phyloP scores from a whole-genome alignment of 2,329 filamentous ascomycete genomes.

The Fusarium sp. region DNA sequence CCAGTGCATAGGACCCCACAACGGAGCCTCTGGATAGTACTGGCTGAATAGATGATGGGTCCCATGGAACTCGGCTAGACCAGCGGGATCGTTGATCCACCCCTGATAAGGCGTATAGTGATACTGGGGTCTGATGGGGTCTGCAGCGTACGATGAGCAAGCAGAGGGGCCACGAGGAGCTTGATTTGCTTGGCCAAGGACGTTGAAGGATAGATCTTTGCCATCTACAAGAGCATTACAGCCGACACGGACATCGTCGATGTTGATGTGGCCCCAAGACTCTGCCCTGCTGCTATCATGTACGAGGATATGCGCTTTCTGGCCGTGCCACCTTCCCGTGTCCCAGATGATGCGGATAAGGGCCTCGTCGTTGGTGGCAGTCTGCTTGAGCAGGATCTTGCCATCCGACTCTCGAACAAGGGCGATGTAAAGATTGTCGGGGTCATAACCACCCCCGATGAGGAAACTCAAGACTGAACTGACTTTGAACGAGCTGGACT shows the following conservation, averaged over 20 bases:
- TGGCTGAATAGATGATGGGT: constrained; percentile 49
- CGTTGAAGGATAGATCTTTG: constrained; percentile 46
- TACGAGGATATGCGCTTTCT: constrained; percentile 43
- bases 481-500: constrained; percentile 49
- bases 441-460: constrained; percentile 52
- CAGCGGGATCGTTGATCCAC: constrained; percentile 50
- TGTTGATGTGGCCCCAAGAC: constrained; percentile 51
- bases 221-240: constrained; percentile 45
- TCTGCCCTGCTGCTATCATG: constrained; percentile 43
- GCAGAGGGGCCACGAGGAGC: constrained; percentile 17
- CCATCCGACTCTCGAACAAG: constrained; percentile 48
- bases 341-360: constrained; percentile 52
- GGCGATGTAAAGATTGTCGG: constrained; percentile 49
- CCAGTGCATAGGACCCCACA: constrained; percentile 50
- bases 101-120: constrained; percentile 50
- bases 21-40: constrained; percentile 42
- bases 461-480: constrained; percentile 51
- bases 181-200: constrained; percentile 51
- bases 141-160: constrained; percentile 45
- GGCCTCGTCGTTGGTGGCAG: constrained; percentile 50
- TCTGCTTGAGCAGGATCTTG: constrained; percentile 49
- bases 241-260: constrained; percentile 52
- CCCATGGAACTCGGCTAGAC: constrained; percentile 44
- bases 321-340: constrained; percentile 48
- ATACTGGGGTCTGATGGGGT: constrained; percentile 47